Evolutionary conservation across 176 grass and related monocot species (phyloP).

Genomic region (Zoysia japonica): DNA sequence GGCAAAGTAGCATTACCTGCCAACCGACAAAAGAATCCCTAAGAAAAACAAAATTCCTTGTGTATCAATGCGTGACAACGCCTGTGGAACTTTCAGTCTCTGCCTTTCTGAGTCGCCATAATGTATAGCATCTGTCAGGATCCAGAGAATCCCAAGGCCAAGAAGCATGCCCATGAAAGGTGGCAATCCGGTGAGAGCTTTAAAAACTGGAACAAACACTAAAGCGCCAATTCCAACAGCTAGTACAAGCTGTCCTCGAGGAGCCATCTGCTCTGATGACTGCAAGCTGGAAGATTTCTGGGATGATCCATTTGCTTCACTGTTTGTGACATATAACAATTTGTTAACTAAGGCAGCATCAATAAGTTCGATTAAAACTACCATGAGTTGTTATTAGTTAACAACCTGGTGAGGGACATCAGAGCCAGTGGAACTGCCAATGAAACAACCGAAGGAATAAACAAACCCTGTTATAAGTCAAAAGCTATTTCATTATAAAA

Average conservation of each 20-base stretch:
- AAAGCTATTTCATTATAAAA: slow-evolving; percentile 10
- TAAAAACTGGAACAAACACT: slow-evolving; percentile 86
- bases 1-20: slow-evolving; percentile 51
- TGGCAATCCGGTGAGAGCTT: slow-evolving; percentile 82
- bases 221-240: slow-evolving; percentile 78
- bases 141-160: slow-evolving; percentile 89
- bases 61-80: slow-evolving; percentile 84
- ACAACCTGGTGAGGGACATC: slow-evolving; percentile 90
- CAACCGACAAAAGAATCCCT: slow-evolving; percentile 82
- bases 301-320: slow-evolving; percentile 76
- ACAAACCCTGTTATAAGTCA: slow-evolving; percentile 70
- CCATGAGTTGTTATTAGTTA: slow-evolving; percentile 34
- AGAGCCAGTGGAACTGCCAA: slow-evolving; percentile 74
- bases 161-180: slow-evolving; percentile 91
- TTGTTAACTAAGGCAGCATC: slow-evolving; percentile 14
- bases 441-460: slow-evolving; percentile 77
- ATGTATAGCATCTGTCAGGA: slow-evolving; percentile 92
- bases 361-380: slow-evolving; percentile 25
- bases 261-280: slow-evolving; percentile 92
- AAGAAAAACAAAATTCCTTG: slow-evolving; percentile 96
- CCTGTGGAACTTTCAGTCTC: slow-evolving; percentile 92
- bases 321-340: slow-evolving; percentile 34
- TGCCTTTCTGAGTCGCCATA: slow-evolving; percentile 80
- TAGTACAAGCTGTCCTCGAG: slow-evolving; percentile 87
- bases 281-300: slow-evolving; percentile 59